Percentiles rank a stretch among this genome's conserved stretches.
Evolutionary conservation across 345 rosid species (phyloP).

Genomic region (Camelina sativa): DNA sequence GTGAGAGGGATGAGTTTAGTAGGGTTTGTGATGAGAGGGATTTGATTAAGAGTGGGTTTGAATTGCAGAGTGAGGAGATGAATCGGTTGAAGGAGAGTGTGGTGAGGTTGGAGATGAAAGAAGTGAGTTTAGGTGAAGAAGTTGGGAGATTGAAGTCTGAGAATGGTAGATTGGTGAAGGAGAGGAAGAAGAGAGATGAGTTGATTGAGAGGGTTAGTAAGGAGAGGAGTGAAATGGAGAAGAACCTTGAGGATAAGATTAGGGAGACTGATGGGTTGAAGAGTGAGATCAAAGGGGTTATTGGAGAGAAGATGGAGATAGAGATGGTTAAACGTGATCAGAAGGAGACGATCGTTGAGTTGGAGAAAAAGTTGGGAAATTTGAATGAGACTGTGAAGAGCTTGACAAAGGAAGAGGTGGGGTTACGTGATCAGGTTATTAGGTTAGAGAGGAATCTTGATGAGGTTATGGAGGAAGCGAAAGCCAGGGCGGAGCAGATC

Average conservation of each 20-base stretch:
- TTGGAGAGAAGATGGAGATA: constrained; percentile 48
- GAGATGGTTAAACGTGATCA: constrained; percentile 49
- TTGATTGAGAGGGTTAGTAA: constrained; percentile 35
- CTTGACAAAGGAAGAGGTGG: constrained; percentile 53
- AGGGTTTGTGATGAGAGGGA: constrained; percentile 61
- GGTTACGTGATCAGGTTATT: constrained; percentile 45
- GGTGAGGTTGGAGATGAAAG: constrained; percentile 49
- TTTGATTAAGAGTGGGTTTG: constrained; percentile 45
- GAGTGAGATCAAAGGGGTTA: constrained; percentile 43
- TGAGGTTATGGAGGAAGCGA: constrained; percentile 47
- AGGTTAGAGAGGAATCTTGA: constrained; percentile 57
- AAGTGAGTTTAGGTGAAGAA: constrained; percentile 44
- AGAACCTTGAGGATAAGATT: constrained; percentile 40
- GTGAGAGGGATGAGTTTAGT: constrained; percentile 44
- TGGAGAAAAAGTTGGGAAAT: constrained; percentile 48
- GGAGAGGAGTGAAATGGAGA: constrained; percentile 48
- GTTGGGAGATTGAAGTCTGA: constrained; percentile 47
- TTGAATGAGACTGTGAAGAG: constrained; percentile 44
- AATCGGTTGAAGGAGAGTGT: constrained; percentile 49
- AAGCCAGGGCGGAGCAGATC: constrained; percentile 49
- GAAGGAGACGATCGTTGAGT: constrained; percentile 43
- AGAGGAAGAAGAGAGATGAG: constrained; percentile 45
- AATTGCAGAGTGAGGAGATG: constrained; percentile 46
- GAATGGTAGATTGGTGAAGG: constrained; percentile 44
- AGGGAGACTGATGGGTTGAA: constrained; percentile 48